Percentiles rank a stretch among this genome's conserved stretches.
Conservation (phyloP, 257 asterid species). For the Cruciata laevipes region DNA sequence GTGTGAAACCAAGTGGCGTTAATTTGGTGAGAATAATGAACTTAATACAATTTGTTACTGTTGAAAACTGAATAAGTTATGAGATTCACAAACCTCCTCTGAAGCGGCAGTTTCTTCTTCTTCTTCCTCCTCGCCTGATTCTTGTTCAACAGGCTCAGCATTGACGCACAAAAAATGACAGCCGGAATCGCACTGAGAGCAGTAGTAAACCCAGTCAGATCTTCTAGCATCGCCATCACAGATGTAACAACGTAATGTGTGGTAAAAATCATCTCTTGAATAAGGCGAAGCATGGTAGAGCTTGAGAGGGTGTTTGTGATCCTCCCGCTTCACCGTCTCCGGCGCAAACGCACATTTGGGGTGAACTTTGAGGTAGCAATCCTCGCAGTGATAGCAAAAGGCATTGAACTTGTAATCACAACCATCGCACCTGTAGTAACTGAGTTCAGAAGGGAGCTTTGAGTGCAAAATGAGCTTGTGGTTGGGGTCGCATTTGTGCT, state of each 20-base stretch:
- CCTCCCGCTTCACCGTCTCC: conserved; percentile 24
- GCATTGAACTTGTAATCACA: conserved; percentile 18
- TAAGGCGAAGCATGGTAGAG: conserved; percentile 10
- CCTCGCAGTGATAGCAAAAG: conserved; percentile 22
- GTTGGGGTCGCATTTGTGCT: conserved; percentile 23
- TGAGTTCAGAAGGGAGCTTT: background rate
- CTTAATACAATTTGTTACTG: too few relatives aligned
- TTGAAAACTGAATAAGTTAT: too few relatives aligned
- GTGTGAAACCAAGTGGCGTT: too few relatives aligned
- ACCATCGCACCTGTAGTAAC: conserved; percentile 14
- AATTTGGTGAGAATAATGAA: too few relatives aligned
- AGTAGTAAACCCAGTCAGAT: conserved; percentile 30
- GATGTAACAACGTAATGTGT: conserved; percentile 15
- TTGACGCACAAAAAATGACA: conserved; percentile 28
- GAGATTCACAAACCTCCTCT: too few relatives aligned
- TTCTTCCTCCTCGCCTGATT: background rate
- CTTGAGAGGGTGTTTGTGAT: conserved; percentile 27
- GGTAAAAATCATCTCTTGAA: background rate
- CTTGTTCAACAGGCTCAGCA: background rate
- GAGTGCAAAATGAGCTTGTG: conserved; percentile 20
- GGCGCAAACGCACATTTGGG: conserved; percentile 33
- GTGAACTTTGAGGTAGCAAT: conserved; percentile 21
- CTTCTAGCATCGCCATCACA: conserved; percentile 13
- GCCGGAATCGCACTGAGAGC: conserved; percentile 26
- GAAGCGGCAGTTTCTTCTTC: background rate